These are phyloP conservation scores for Pyrenochaeta sp. DNA, from an alignment of 2,329 filamentous ascomycete species.

Conservation along the genomic window DNA sequence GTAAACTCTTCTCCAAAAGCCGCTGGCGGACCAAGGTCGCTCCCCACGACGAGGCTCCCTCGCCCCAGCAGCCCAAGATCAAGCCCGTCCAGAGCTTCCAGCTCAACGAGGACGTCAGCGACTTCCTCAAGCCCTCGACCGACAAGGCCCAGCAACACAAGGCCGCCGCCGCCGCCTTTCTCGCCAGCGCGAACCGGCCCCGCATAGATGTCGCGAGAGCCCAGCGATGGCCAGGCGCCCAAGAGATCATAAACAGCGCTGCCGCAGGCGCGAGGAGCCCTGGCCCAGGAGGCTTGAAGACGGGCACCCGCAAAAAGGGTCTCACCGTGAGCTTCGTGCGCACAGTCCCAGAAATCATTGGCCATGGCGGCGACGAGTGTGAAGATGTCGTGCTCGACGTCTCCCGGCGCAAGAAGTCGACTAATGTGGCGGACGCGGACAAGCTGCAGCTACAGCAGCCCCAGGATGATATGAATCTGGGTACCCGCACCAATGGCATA, in stretches of 20 bases:
- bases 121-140: constrained; percentile 65
- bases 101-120: constrained; percentile 60
- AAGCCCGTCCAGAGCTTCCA: constrained; percentile 40
- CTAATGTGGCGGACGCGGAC: constrained; percentile 13
- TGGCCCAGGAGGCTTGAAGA: constrained; percentile 48
- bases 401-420: constrained; percentile 61
- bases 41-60: constrained; percentile 46
- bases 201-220: constrained; percentile 61
- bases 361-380: constrained; percentile 89
- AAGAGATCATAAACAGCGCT: constrained; percentile 51
- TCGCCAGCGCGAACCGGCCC: constrained; percentile 42
- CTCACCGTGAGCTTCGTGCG: constrained; percentile 78
- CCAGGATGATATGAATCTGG: constrained; percentile 43
- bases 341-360: constrained; percentile 80
- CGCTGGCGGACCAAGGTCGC: constrained; percentile 61
- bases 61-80: constrained; percentile 34
- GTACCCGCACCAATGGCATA: constrained; percentile 36
- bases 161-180: constrained; percentile 39
- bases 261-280: constrained; percentile 44
- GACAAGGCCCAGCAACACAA: constrained; percentile 50
- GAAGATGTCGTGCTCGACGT: constrained; percentile 77
- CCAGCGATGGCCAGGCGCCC: constrained; percentile 60
- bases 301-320: constrained; percentile 65
- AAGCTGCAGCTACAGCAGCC: constrained; percentile 26
- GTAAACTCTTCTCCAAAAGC: constrained; percentile 51